Evolutionary conservation across 495 filamentous ascomycete genomes (phyloP).

Genomic region (Pyronema domesticum): DNA sequence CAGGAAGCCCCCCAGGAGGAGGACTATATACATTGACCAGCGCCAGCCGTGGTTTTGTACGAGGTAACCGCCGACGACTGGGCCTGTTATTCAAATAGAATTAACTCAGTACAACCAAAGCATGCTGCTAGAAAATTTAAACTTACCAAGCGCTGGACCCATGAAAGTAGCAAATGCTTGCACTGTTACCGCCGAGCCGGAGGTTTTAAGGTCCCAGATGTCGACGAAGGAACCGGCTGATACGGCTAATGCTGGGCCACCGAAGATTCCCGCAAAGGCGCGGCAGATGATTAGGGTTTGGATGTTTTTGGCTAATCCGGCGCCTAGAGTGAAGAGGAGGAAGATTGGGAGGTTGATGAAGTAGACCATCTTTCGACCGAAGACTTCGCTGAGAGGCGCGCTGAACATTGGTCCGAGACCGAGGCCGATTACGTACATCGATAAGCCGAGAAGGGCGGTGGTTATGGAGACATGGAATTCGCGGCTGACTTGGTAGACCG

Average conservation of each 20-base stretch:
- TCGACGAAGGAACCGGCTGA: slow-evolving; percentile 25
- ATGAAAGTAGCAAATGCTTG: slow-evolving; percentile 25
- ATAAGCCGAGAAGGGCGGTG: slow-evolving; percentile 48
- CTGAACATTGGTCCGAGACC: slow-evolving; percentile 49
- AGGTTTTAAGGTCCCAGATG: slow-evolving; percentile 24
- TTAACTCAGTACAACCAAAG: neutral
- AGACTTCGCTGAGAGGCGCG: slow-evolving; percentile 50
- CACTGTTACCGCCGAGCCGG: slow-evolving; percentile 22
- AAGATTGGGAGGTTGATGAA: slow-evolving; percentile 43
- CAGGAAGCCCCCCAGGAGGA: slow-evolving; percentile 51
- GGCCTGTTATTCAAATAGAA: slow-evolving; percentile 30
- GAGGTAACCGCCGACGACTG: slow-evolving; percentile 63
- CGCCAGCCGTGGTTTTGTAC: slow-evolving; percentile 47
- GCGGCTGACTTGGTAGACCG: slow-evolving; percentile 40
- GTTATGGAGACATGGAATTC: slow-evolving; percentile 43
- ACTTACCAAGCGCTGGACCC: slow-evolving; percentile 20
- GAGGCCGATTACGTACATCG: slow-evolving; percentile 59
- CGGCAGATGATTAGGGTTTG: slow-evolving; percentile 52
- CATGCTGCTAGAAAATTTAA: neutral
- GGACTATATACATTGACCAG: slow-evolving; percentile 68
- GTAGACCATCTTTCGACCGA: slow-evolving; percentile 55
- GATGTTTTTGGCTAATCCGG: slow-evolving; percentile 43
- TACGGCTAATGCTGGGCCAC: slow-evolving; percentile 27
- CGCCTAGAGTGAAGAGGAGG: slow-evolving; percentile 51
- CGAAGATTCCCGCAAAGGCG: slow-evolving; percentile 66